These are phyloP conservation scores for Fonsecaea pedrosoi DNA, from an alignment of 2,329 filamentous ascomycete genomes.

Conservation along the genomic window DNA sequence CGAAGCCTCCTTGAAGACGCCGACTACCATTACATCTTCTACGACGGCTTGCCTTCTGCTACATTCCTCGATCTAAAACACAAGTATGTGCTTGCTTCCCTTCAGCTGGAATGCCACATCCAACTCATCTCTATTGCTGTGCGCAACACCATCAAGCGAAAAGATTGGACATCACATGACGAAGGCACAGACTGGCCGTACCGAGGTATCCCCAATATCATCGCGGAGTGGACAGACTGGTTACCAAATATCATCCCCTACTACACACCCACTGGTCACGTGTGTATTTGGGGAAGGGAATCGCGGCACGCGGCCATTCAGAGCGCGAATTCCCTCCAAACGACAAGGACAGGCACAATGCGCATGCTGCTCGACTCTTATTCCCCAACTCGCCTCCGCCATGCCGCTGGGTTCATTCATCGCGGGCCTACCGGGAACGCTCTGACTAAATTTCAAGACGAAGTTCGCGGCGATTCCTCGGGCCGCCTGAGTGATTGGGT, in stretches of 20 bases:
- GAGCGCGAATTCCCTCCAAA: conserved; percentile 27
- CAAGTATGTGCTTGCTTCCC: conserved; percentile 31
- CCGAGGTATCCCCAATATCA: conserved; percentile 50
- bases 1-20: conserved; percentile 9
- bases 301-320: conserved; percentile 25
- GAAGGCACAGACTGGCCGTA: conserved; percentile 44
- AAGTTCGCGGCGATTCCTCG: conserved; percentile 13
- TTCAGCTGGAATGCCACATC: conserved; percentile 32
- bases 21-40: conserved; percentile 21
- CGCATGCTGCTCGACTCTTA: conserved; percentile 32
- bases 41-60: conserved; percentile 28
- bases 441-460: conserved; percentile 18
- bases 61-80: conserved; percentile 34
- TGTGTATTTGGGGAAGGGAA: conserved; percentile 40
- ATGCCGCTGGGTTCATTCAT: conserved; percentile 20
- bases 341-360: conserved; percentile 26
- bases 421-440: conserved; percentile 4
- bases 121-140: conserved; percentile 31
- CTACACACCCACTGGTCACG: conserved; percentile 47
- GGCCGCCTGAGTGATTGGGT: conserved; percentile 23
- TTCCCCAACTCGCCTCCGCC: conserved; percentile 24
- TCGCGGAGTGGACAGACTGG: conserved; percentile 59
- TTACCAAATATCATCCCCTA: conserved; percentile 51
- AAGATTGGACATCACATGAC: conserved; percentile 33
- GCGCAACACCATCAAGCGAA: conserved; percentile 32